Percentiles rank a stretch among this genome's conserved stretches.
phyloP scores from a whole-genome alignment of 75 land plant species.

The Chamaecyparis obtusa region DNA sequence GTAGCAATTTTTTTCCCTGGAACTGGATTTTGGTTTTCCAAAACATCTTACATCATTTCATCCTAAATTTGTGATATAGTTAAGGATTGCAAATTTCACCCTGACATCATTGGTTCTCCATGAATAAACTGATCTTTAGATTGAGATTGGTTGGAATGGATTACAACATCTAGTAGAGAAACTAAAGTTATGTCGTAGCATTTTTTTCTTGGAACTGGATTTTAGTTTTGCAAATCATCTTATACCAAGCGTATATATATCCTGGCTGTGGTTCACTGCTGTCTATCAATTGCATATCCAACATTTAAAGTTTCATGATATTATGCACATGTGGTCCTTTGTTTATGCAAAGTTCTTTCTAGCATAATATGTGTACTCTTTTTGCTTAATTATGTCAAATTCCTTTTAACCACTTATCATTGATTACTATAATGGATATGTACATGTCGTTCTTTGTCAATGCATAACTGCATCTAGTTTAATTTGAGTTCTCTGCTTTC shows the following conservation, averaged over 20 bases:
- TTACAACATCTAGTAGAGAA: not conserved
- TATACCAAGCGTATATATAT: not conserved
- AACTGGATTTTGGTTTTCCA: no score
- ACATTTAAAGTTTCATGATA: not conserved
- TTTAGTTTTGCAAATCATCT: no score
- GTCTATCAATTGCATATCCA: not conserved
- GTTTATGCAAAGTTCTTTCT: no score
- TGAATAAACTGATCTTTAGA: not conserved
- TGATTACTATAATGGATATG: not conserved
- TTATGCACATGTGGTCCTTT: not conserved
- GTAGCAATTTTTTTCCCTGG: no score
- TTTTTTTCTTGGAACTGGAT: no score
- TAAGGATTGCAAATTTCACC: no score
- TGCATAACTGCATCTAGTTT: no score
- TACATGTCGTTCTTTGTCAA: not conserved
- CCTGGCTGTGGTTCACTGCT: not conserved
- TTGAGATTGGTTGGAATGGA: not conserved
- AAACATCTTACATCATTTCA: no score
- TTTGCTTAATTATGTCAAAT: no score
- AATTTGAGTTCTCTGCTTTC: no score
- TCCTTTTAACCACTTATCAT: not conserved
- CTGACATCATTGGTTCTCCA: not conserved
- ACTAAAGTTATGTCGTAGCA: not conserved
- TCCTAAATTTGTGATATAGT: no score
- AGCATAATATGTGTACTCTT: no score